phyloP scores from a whole-genome alignment of 2,329 filamentous ascomycete genomes.

The Ophiocordyceps sinensis region DNA sequence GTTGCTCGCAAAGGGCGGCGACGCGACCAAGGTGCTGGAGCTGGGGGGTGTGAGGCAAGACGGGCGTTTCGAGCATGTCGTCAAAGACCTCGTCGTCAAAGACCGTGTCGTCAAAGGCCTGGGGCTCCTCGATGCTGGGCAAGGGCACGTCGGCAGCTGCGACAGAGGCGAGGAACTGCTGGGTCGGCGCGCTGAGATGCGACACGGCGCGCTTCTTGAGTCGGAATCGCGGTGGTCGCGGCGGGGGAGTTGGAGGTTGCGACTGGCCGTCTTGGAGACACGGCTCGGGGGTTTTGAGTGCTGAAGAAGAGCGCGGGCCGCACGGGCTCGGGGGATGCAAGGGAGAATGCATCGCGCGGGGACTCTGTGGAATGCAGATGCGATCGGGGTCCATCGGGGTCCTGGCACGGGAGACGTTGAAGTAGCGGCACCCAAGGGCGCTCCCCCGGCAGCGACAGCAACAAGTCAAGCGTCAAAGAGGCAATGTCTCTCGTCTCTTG shows the following conservation, averaged over 20 bases:
- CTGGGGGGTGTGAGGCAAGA: conserved; percentile 17
- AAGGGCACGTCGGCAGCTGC: conserved; percentile 50
- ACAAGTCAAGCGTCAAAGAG: neutral
- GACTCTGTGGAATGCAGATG: conserved; percentile 9
- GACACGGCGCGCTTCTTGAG: conserved; percentile 41
- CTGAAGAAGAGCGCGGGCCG: conserved; percentile 23
- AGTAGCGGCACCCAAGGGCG: too few species aligned
- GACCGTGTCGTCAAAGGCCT: too few species aligned
- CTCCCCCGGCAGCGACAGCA: too few species aligned
- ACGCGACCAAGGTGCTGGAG: conserved; percentile 16
- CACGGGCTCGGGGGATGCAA: conserved; percentile 31
- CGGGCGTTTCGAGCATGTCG: conserved; percentile 25
- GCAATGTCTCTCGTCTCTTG: too few species aligned
- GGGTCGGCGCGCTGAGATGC: conserved; percentile 40
- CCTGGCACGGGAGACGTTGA: conserved; percentile 5
- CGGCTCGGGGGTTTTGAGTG: conserved; percentile 40
- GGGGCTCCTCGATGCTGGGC: conserved; percentile 47
- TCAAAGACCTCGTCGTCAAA: too few species aligned
- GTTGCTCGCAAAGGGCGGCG: conserved; percentile 12
- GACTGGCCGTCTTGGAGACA: conserved; percentile 14
- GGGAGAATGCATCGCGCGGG: conserved; percentile 24
- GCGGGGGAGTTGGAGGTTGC: conserved; percentile 33
- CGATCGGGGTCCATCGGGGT: neutral
- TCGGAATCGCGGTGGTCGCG: conserved; percentile 37
- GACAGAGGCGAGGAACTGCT: conserved; percentile 53